phyloP scores from a whole-genome alignment of 345 rosid species.

The Salix udensis region DNA sequence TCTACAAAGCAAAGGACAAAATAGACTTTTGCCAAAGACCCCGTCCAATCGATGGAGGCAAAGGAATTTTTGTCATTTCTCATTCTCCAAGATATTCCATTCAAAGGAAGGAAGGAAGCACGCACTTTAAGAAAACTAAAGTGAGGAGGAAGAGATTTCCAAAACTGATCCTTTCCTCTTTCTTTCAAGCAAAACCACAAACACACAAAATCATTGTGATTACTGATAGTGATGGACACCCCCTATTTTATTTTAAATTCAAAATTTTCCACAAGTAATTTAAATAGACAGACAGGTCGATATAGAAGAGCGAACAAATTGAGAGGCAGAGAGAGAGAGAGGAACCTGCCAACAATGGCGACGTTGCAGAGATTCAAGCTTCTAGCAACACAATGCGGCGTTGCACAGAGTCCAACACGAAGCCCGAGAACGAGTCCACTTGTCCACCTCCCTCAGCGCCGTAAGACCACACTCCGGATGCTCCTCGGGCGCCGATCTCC shows the following conservation, averaged over 20 bases:
- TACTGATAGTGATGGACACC: background rate
- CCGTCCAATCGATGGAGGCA: background rate
- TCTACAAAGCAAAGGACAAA: background rate
- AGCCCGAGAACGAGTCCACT: conserved; percentile 77
- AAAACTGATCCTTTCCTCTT: conserved; percentile 40
- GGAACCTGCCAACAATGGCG: conserved; percentile 44
- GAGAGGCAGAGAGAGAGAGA: conserved; percentile 9
- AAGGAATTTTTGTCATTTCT: background rate
- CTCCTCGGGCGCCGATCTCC: conserved; percentile 51
- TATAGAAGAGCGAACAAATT: background rate
- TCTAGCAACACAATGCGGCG: conserved; percentile 81
- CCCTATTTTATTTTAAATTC: conserved; percentile 3
- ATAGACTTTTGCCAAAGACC: conserved; percentile 3
- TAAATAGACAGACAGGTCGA: background rate
- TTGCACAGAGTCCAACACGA: conserved; percentile 67
- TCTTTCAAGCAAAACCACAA: conserved; percentile 24
- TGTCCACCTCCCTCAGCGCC: conserved; percentile 53
- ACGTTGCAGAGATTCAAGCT: conserved; percentile 80
- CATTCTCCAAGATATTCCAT: conserved; percentile 33
- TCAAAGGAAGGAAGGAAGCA: conserved; percentile 34
- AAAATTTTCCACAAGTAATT: background rate
- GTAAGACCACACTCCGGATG: conserved; percentile 69
- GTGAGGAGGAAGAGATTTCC: conserved; percentile 14
- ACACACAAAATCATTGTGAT: background rate
- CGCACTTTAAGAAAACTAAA: conserved; percentile 39